These are phyloP conservation scores for Aspergillus jensenii DNA, from an alignment of 2,329 filamentous ascomycete genomes.

Conservation along the genomic window DNA sequence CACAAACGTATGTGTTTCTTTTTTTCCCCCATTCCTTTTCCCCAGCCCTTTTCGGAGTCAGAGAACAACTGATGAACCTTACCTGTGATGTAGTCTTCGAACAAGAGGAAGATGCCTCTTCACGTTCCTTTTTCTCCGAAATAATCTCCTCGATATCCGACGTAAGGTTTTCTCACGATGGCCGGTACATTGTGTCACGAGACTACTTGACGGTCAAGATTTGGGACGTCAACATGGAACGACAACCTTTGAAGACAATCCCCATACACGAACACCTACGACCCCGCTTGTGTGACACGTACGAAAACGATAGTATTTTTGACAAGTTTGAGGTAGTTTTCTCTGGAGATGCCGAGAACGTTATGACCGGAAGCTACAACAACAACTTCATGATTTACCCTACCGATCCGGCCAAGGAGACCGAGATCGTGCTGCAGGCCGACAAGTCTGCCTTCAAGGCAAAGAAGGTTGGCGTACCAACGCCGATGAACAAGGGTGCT, in stretches of 20 bases:
- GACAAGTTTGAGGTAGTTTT: constrained; percentile 99
- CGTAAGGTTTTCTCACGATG: constrained; percentile 94
- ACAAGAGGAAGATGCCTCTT: constrained; percentile 95
- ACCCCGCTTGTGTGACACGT: constrained; percentile 92
- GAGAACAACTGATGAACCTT: constrained; percentile 13
- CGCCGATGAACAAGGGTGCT: constrained; percentile 77
- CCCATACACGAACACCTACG: constrained; percentile 97
- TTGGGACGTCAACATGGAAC: constrained; percentile 99
- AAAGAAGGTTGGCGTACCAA: constrained; percentile 98
- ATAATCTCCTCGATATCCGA: constrained; percentile 99
- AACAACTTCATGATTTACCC: constrained; percentile 99
- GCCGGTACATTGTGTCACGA: constrained; percentile 92
- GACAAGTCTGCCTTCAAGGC: constrained; percentile 99
- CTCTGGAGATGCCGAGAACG: constrained; percentile 95
- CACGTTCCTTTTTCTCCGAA: constrained; percentile 98
- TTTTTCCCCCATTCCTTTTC: background rate
- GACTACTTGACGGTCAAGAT: constrained; percentile 99
- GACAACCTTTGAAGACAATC: constrained; percentile 95
- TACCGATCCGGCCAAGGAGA: constrained; percentile 91
- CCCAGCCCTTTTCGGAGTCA: constrained; percentile 3
- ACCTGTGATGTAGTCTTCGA: constrained; percentile 74
- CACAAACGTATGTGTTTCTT: constrained; percentile 71
- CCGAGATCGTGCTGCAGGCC: constrained; percentile 93
- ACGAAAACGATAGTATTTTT: constrained; percentile 99
- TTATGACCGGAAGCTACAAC: constrained; percentile 99